Percentiles rank a stretch among this genome's conserved stretches.
Evolutionary conservation across 352 stramenopile genomes (phyloP).

Genomic region (Phytopythium delawarense): DNA sequence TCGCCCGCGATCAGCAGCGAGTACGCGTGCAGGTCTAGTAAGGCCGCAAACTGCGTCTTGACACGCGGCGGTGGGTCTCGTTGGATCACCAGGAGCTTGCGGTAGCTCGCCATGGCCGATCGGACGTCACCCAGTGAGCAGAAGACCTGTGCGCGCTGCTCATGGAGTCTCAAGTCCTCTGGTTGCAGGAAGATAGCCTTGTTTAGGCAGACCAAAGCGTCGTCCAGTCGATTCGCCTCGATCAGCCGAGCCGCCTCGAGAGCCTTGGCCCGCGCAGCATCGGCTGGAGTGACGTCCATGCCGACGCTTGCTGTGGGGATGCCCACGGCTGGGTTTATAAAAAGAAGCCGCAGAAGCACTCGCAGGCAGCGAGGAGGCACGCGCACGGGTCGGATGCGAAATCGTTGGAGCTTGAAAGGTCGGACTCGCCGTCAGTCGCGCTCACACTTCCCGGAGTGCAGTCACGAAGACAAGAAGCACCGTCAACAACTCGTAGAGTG

Average conservation of each 20-base stretch:
- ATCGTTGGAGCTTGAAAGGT: conserved; percentile 8
- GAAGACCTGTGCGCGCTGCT: conserved; percentile 67
- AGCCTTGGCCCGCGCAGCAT: conserved; percentile 44
- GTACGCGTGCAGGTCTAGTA: conserved; percentile 72
- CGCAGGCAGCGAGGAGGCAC: background rate
- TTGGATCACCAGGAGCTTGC: conserved; percentile 65
- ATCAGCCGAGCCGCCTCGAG: conserved; percentile 38
- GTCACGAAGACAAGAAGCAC: background rate
- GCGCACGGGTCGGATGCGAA: background rate
- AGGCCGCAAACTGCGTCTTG: conserved; percentile 69
- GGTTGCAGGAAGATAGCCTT: conserved; percentile 77
- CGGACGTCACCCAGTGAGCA: conserved; percentile 74
- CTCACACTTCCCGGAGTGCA: background rate
- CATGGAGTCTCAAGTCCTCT: conserved; percentile 43
- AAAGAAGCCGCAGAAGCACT: background rate
- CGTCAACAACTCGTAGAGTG: background rate
- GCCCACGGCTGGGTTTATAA: background rate
- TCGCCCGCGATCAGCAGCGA: conserved; percentile 58
- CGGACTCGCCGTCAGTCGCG: background rate
- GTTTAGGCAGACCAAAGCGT: conserved; percentile 51
- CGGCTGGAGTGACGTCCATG: conserved; percentile 40
- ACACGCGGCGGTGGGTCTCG: conserved; percentile 51
- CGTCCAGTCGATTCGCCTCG: conserved; percentile 30
- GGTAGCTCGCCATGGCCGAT: conserved; percentile 75
- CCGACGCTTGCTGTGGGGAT: background rate